Base-by-base conservation (phyloP, 176 grass and related monocot genomes). In the Rhynchospora tenuis region DNA sequence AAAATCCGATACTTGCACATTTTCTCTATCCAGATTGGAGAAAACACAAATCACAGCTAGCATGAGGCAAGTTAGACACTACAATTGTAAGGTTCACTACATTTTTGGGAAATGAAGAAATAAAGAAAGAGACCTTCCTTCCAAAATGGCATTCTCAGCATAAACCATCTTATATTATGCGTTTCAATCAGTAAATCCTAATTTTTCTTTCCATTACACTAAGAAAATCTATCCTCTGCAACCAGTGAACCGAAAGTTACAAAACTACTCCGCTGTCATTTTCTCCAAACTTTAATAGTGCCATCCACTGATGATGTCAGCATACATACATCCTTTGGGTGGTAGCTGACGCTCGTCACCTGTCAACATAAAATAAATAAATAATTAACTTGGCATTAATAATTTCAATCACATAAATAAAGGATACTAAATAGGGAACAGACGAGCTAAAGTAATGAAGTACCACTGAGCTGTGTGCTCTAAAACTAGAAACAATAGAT, bases 401-500 rank as follows among this genome's bases (percentile, higher is more conserved):
- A 44, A 45, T 27, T 81, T 54, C 9, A 50, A 60, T 24, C 42
- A 17, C 5, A 15, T 23, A 28, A 13, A 59, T 7, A 5, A 80
- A 12, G n/a, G 9, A 26, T 1, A 38, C 45, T 7, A 20, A 56
- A 81, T 46, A 17, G 10, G 3, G 58, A 45, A 31, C 63, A 58
- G 27, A 50, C 16, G 10, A 9, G 22, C 59, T 43, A 73, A 20
- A 82, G 64, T 10, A 64, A 73, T 0, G 3, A 54, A 46, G 43
- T 98, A 98, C 95, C 95, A 98, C 95, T 7, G 95, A 98, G 24
- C 84, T 89, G 86, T 98, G 95, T 52, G 95, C 95, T 81, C 86
- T 86, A 78, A 94, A 98, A 72, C 87, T 98, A 12, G 89, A 89
- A 85, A 91, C 73, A 51, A 94, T 89, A 55, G 90, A 90, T 58